Percentiles rank a stretch among this genome's conserved stretches.
Conservation (phyloP, 441 rosid species). For the Eruca vesicaria region DNA sequence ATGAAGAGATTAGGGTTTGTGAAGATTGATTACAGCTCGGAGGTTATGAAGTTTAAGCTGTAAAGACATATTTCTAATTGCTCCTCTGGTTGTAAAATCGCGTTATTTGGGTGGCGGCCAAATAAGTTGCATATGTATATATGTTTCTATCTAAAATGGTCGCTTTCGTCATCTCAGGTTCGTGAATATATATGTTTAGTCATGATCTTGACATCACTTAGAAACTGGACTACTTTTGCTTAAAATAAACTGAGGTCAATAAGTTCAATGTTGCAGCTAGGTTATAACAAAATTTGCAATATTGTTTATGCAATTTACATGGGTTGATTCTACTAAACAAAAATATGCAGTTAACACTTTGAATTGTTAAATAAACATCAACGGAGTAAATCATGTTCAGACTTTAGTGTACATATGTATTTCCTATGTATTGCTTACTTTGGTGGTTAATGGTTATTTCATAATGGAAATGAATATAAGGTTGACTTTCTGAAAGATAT, state of each 20-base stretch:
- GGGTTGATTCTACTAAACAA: not conserved
- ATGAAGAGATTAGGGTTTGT: constrained; percentile 37
- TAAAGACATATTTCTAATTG: constrained; percentile 45
- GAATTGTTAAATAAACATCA: not conserved
- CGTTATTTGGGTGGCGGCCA: constrained; percentile 24
- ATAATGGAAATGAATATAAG: constrained; percentile 21
- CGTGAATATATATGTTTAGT: constrained; percentile 17
- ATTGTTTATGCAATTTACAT: not conserved
- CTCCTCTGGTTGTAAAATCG: constrained; percentile 29
- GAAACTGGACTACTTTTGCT: not conserved
- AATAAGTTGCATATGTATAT: constrained; percentile 22
- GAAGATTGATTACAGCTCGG: constrained; percentile 42
- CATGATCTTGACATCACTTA: constrained; percentile 35
- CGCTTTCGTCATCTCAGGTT: constrained; percentile 26
- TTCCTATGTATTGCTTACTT: constrained; percentile 7
- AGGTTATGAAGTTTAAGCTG: constrained; percentile 50
- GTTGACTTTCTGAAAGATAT: constrained; percentile 24
- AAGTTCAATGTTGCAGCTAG: not conserved
- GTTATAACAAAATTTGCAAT: not conserved
- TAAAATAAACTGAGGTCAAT: not conserved
- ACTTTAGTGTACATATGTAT: not conserved
- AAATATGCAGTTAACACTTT: not conserved
- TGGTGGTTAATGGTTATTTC: constrained; percentile 22
- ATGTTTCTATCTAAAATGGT: constrained; percentile 28
- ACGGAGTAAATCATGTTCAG: not conserved